Conservation (phyloP, 768 basidiomycete species). For the Artomyces pyxidatus region DNA sequence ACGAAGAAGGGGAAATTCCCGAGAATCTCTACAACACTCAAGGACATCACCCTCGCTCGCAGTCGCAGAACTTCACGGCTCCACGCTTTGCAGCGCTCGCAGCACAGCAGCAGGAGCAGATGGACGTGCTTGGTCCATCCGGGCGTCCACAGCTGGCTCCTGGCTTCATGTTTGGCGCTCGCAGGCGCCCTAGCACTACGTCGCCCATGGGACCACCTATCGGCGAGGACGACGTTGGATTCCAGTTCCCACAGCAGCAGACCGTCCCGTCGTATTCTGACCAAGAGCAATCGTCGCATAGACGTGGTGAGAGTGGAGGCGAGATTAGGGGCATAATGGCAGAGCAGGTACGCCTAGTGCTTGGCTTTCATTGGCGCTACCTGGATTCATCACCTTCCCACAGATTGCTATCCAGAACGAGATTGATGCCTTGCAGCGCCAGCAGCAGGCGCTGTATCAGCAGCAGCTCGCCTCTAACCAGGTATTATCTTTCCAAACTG, state of each 20-base stretch:
- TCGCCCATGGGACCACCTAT: slow-evolving; percentile 63
- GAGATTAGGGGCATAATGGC: slow-evolving; percentile 91
- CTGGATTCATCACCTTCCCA: background rate
- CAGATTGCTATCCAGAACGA: slow-evolving; percentile 87
- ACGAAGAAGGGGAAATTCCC: slow-evolving; percentile 75
- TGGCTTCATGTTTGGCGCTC: slow-evolving; percentile 82
- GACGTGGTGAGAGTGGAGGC: slow-evolving; percentile 53
- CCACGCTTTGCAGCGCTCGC: slow-evolving; percentile 83
- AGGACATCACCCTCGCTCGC: slow-evolving; percentile 63
- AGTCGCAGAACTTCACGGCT: slow-evolving; percentile 79
- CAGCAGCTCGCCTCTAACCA: slow-evolving; percentile 86
- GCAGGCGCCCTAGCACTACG: slow-evolving; percentile 37
- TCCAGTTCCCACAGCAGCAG: slow-evolving; percentile 76
- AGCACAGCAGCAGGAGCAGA: slow-evolving; percentile 54
- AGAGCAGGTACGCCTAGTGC: slow-evolving; percentile 63
- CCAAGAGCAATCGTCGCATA: slow-evolving; percentile 33
- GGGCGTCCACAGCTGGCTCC: slow-evolving; percentile 87
- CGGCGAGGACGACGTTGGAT: slow-evolving; percentile 72
- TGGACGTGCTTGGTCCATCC: slow-evolving; percentile 55
- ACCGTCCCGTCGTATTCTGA: slow-evolving; percentile 13
- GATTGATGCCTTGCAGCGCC: slow-evolving; percentile 84
- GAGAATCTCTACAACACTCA: slow-evolving; percentile 45
- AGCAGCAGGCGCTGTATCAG: slow-evolving; percentile 85
- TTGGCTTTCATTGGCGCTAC: background rate
- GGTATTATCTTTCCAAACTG: slow-evolving; percentile 71